phyloP scores from a whole-genome alignment of 2,329 filamentous ascomycete genomes.

The Ceratocystis cubensis region DNA sequence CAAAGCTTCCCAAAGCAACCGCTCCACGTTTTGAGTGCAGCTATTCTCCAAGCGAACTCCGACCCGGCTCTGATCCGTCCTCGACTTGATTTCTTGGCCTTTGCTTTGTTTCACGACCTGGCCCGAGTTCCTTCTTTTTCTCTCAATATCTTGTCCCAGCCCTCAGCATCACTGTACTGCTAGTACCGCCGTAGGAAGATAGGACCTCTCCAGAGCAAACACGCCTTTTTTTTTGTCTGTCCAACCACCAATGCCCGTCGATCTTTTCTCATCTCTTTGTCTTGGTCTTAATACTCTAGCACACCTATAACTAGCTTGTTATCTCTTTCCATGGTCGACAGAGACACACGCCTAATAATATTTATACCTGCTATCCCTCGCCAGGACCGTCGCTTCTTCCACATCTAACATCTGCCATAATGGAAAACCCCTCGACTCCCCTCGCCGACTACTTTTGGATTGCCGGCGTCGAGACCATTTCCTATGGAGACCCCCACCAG shows the following conservation, averaged over 20 bases:
- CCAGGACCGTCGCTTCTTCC: background rate
- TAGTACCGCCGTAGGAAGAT: no score
- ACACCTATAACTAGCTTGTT: background rate
- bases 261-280: background rate
- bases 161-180: background rate
- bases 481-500: constrained; percentile 41
- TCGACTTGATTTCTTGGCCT: background rate
- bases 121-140: constrained; percentile 1
- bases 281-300: background rate
- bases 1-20: background rate
- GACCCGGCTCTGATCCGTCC: constrained; percentile 6
- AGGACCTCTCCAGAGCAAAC: background rate
- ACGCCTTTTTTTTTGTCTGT: background rate
- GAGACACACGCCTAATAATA: background rate
- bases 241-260: background rate
- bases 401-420: constrained; percentile 26
- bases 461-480: constrained; percentile 55
- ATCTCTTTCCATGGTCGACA: background rate
- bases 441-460: constrained; percentile 68
- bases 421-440: constrained; percentile 50
- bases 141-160: background rate
- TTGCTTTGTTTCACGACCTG: constrained; percentile 3
- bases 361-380: background rate
- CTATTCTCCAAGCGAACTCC: background rate
- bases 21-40: background rate